Percentiles rank a stretch among this genome's conserved stretches.
These are phyloP conservation scores for Heritiera fomes DNA, from an alignment of 345 rosid genomes.

Conservation along the genomic window DNA sequence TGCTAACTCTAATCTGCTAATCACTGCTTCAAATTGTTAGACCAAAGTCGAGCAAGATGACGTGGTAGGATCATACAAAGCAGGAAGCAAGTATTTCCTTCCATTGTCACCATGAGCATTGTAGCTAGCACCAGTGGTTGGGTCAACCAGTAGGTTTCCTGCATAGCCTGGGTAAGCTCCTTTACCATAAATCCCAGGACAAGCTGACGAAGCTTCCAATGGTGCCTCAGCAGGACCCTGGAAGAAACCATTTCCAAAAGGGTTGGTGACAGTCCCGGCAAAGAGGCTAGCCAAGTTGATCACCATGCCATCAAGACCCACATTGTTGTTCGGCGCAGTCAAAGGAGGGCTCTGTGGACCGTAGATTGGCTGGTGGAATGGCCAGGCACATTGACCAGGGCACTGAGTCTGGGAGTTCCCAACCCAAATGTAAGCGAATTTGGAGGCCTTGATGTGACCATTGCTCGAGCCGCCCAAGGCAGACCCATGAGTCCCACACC, in stretches of 20 bases:
- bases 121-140: constrained; percentile 61
- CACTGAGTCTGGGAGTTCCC: constrained; percentile 73
- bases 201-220: constrained; percentile 72
- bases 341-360: constrained; percentile 68
- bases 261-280: constrained; percentile 79
- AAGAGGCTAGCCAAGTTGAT: constrained; percentile 65
- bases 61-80: constrained; percentile 59
- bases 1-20: neutral
- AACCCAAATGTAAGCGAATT: constrained; percentile 73
- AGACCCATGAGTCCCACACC: constrained; percentile 61
- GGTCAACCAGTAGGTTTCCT: constrained; percentile 58
- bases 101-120: constrained; percentile 65
- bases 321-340: constrained; percentile 67
- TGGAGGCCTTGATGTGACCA: constrained; percentile 32
- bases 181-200: constrained; percentile 62
- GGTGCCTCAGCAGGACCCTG: constrained; percentile 71
- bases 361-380: constrained; percentile 73
- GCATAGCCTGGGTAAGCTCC: constrained; percentile 88
- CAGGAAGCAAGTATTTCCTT: constrained; percentile 71
- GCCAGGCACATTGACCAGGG: constrained; percentile 89
- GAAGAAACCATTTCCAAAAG: constrained; percentile 68
- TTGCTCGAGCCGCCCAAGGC: constrained; percentile 32
- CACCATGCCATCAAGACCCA: constrained; percentile 75
- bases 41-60: constrained; percentile 61
- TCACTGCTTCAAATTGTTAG: constrained; percentile 16